These are phyloP conservation scores for Penicillium corylophilum DNA, from an alignment of 2,329 filamentous ascomycete genomes.

Conservation along the genomic window DNA sequence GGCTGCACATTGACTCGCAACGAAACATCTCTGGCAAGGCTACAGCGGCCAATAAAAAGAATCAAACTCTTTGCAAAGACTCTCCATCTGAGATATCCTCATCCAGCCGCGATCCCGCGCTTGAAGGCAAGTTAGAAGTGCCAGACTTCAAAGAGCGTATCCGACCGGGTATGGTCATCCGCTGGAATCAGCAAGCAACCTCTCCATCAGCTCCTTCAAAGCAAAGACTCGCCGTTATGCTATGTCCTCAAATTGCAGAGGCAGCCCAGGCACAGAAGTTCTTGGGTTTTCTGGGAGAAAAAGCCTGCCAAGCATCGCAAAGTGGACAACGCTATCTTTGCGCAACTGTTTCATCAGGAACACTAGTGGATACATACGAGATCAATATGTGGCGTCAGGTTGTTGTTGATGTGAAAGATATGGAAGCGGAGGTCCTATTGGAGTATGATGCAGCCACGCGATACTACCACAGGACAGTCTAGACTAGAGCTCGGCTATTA, in stretches of 20 bases:
- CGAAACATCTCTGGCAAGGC: not conserved
- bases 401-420: constrained; percentile 33
- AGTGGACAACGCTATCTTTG: constrained; percentile 35
- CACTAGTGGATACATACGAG: constrained; percentile 41
- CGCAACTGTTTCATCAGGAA: constrained; percentile 36
- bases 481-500: not conserved
- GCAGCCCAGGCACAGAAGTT: not conserved
- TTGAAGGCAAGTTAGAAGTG: not conserved
- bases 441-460: constrained; percentile 48
- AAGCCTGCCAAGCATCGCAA: not conserved
- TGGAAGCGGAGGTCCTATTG: constrained; percentile 45
- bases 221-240: constrained; percentile 3
- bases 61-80: not conserved
- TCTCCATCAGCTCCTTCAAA: not conserved
- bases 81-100: not conserved
- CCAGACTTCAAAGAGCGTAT: not conserved
- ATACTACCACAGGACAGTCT: constrained; percentile 38
- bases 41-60: not conserved
- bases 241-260: not conserved
- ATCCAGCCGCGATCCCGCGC: not conserved
- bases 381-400: constrained; percentile 43
- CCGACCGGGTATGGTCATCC: constrained; percentile 1
- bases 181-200: not conserved
- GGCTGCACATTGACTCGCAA: constrained; percentile 8
- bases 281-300: not conserved